Percentiles rank a stretch among this genome's conserved stretches.
phyloP scores from a whole-genome alignment of 768 basidiomycete genomes.

The Macrolepiota albuminosa region DNA sequence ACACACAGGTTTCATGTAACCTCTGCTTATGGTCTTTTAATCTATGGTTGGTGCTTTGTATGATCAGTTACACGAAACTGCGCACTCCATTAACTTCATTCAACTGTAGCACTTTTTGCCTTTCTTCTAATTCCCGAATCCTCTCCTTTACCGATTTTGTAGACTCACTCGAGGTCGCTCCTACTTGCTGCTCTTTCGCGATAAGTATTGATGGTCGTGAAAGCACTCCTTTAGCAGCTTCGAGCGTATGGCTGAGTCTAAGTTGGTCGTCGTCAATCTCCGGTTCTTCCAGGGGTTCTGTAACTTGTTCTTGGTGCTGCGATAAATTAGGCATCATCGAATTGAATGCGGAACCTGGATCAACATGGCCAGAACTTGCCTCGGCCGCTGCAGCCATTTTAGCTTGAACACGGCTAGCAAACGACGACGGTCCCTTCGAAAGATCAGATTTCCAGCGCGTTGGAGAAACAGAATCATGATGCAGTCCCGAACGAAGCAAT shows the following conservation, averaged over 20 bases:
- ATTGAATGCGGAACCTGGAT: background rate
- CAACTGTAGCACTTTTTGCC: background rate
- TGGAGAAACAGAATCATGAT: background rate
- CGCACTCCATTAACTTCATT: background rate
- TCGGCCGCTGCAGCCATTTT: conserved; percentile 25
- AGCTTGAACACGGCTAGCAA: conserved; percentile 39
- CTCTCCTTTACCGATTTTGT: background rate
- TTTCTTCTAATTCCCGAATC: background rate
- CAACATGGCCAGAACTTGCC: background rate
- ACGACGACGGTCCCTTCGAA: conserved; percentile 27
- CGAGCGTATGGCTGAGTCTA: background rate
- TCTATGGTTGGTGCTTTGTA: background rate
- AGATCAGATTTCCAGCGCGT: background rate
- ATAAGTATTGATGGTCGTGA: background rate
- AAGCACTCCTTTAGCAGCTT: background rate
- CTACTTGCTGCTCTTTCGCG: background rate
- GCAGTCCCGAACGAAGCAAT: background rate
- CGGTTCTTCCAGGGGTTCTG: background rate
- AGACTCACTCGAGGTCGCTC: background rate
- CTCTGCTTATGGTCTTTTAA: background rate
- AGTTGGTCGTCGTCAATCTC: background rate
- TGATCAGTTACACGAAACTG: background rate
- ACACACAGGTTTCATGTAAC: background rate
- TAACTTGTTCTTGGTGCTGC: background rate
- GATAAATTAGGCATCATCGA: background rate